These are phyloP conservation scores for Posidonia oceanica DNA, from an alignment of 116 monocot genomes.

Conservation along the genomic window DNA sequence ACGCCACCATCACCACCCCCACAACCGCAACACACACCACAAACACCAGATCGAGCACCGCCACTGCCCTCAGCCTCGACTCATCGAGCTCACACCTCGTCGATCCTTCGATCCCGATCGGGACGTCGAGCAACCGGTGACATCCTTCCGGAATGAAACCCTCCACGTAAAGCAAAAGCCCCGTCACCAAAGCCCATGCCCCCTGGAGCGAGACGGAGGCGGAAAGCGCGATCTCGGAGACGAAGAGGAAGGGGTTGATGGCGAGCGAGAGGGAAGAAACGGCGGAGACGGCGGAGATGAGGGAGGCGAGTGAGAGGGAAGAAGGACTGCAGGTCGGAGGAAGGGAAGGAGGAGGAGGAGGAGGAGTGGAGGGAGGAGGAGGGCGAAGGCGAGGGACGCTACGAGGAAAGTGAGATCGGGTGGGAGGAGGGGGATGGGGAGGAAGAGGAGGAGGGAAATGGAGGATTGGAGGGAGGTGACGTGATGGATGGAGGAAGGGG, in stretches of 20 bases:
- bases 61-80: conserved; percentile 36
- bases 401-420: conserved; percentile 20
- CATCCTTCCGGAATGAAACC: conserved; percentile 68
- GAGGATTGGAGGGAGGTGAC: conserved; percentile 14
- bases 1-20: conserved; percentile 29
- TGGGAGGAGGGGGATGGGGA: conserved; percentile 18
- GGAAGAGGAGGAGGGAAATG: conserved; percentile 13
- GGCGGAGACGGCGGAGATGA: conserved; percentile 36
- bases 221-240: conserved; percentile 48
- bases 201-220: conserved; percentile 46
- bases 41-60: conserved; percentile 48
- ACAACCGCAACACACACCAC: conserved; percentile 23
- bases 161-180: conserved; percentile 54
- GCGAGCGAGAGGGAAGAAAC: conserved; percentile 32
- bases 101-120: conserved; percentile 14
- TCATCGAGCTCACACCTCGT: conserved; percentile 60
- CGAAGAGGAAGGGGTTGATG: conserved; percentile 40
- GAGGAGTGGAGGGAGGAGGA: conserved; percentile 15
- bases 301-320: conserved; percentile 17
- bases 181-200: conserved; percentile 56
- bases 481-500: conserved; percentile 16
- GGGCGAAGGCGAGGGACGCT: conserved; percentile 31
- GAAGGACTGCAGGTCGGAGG: conserved; percentile 54
- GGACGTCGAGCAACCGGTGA: conserved; percentile 43
- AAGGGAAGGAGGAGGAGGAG: conserved; percentile 9